A percentile compares a stretch with the other conserved stretches of the same genome.
Conservation (phyloP, 2,329 filamentous ascomycete genomes). For the Talaromyces sp. region DNA sequence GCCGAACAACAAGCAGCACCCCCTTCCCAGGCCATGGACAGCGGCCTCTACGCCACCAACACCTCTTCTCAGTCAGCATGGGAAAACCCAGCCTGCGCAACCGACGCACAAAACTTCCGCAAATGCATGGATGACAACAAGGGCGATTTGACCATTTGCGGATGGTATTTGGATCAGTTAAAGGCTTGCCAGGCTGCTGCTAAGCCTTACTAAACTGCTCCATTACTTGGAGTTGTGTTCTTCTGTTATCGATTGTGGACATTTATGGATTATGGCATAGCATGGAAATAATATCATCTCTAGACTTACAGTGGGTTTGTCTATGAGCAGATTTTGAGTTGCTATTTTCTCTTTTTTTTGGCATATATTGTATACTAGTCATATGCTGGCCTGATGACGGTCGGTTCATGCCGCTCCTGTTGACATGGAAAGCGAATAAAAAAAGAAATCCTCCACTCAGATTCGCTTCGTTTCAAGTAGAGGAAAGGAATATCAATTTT, state of each 20-base stretch:
- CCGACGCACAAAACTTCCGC: constrained; percentile 80
- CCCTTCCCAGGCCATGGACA: constrained; percentile 53
- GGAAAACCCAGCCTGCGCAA: constrained; percentile 67
- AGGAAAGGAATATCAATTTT: constrained; percentile 4
- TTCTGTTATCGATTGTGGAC: neutral
- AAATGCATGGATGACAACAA: constrained; percentile 94
- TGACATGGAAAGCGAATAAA: constrained; percentile 16
- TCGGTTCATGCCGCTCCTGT: constrained; percentile 9
- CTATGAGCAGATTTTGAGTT: constrained; percentile 14
- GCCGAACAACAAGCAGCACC: constrained; percentile 50
- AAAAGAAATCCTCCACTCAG: constrained; percentile 19
- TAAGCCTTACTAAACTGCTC: constrained; percentile 59
- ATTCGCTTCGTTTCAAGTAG: constrained; percentile 13
- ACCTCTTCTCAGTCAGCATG: constrained; percentile 32
- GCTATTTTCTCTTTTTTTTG: neutral
- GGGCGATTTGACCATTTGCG: constrained; percentile 93
- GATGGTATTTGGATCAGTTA: constrained; percentile 97
- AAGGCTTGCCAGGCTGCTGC: constrained; percentile 82
- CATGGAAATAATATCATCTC: constrained; percentile 17
- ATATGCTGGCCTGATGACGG: constrained; percentile 9
- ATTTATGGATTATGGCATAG: constrained; percentile 15
- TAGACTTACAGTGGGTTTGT: constrained; percentile 11
- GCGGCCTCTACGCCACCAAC: constrained; percentile 44
- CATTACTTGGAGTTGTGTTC: neutral
- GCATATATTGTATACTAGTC: constrained; percentile 18